Evolutionary conservation across 192 early-diverging fungal species (phyloP).

Genomic region (Helicostylum pulchrum): DNA sequence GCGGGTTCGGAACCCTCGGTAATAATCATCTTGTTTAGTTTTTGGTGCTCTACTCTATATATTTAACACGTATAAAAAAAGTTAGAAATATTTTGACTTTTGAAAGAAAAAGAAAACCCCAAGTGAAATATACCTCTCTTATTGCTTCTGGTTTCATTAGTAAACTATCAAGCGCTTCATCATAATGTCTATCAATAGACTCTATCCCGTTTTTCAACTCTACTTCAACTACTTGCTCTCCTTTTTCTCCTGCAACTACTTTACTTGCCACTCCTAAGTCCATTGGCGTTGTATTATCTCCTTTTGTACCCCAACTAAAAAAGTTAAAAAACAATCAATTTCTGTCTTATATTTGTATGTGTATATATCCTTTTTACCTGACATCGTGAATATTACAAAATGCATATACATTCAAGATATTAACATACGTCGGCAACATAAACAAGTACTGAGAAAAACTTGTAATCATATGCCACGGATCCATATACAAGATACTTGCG

Average conservation of each 20-base stretch:
- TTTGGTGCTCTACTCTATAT: conserved; percentile 56
- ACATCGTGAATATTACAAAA: conserved; percentile 56
- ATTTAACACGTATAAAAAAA: no score
- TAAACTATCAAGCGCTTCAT: conserved; percentile 64
- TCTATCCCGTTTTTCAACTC: conserved; percentile 71
- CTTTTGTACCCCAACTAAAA: conserved; percentile 86
- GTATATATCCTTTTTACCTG: not conserved
- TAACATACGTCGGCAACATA: conserved; percentile 70
- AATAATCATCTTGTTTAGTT: conserved; percentile 77
- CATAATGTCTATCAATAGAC: conserved; percentile 80
- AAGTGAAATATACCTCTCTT: conserved; percentile 34
- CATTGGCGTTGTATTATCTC: conserved; percentile 65
- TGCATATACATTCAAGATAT: conserved; percentile 70
- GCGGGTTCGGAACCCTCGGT: conserved; percentile 75
- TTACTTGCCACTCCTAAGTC: conserved; percentile 79
- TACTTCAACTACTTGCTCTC: conserved; percentile 66
- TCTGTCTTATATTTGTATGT: no score
- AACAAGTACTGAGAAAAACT: conserved; percentile 70
- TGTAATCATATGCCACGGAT: conserved; percentile 81
- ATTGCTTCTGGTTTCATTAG: conserved; percentile 41
- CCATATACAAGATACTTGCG: conserved; percentile 60
- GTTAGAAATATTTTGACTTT: conserved; percentile 37
- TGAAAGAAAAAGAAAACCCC: not conserved
- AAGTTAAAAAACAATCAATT: no score
- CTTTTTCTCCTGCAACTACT: conserved; percentile 62